phyloP scores from a whole-genome alignment of 805 yeast genomes.

The Nakazawaea wickerhamii region DNA sequence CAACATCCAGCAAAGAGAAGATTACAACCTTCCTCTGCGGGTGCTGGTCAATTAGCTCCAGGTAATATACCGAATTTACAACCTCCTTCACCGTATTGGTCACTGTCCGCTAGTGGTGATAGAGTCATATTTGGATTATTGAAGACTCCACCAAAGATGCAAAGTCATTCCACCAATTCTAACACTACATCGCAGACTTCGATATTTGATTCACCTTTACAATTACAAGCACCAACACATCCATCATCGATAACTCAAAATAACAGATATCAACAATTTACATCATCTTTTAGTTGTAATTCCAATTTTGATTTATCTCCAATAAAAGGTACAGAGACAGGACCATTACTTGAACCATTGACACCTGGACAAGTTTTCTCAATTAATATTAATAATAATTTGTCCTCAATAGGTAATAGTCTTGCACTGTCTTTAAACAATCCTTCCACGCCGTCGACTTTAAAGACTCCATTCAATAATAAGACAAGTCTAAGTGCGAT shows the following conservation, averaged over 20 bases:
- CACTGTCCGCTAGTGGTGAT: conserved; percentile 36
- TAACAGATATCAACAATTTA: conserved; percentile 26
- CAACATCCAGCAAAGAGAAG: conserved; percentile 10
- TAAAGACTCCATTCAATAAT: conserved; percentile 24
- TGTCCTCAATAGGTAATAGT: too few relatives aligned
- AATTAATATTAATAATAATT: background rate
- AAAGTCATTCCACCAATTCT: conserved; percentile 27
- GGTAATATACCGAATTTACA: conserved; percentile 29
- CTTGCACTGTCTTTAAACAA: background rate
- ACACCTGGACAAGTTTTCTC: conserved; percentile 37
- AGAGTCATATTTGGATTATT: conserved; percentile 25
- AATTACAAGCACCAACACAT: conserved; percentile 27
- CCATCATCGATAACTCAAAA: conserved; percentile 2
- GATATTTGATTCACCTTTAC: conserved; percentile 13
- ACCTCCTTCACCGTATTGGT: conserved; percentile 36
- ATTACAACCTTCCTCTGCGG: conserved; percentile 8
- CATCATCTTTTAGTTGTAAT: conserved; percentile 62
- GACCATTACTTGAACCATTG: conserved; percentile 60
- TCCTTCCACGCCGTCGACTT: conserved; percentile 18
- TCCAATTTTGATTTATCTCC: conserved; percentile 64
- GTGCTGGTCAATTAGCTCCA: conserved; percentile 18
- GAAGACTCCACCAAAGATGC: conserved; percentile 12
- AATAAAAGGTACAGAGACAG: conserved; percentile 49
- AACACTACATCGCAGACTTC: conserved; percentile 8
- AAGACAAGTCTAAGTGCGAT: conserved; percentile 17